Evolutionary conservation across 2,329 filamentous ascomycete genomes (phyloP).

Genomic region (Botrytis pseudocinerea): DNA sequence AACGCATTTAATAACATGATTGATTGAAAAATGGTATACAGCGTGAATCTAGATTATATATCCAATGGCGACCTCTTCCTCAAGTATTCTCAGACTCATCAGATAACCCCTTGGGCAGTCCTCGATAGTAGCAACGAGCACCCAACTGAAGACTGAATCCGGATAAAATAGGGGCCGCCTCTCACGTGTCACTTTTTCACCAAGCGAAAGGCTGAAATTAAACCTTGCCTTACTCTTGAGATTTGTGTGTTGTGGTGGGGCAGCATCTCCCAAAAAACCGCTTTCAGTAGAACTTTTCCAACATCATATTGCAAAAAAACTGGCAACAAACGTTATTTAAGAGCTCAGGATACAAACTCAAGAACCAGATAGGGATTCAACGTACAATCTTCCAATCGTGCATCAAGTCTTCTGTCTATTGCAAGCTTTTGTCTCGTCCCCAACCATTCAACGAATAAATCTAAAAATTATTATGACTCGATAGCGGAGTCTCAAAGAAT

Average conservation of each 20-base stretch:
- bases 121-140: neutral
- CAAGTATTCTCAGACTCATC: neutral
- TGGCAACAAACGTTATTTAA: neutral
- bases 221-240: conserved; percentile 14
- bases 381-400: neutral
- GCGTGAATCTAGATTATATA: neutral
- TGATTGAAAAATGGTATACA: neutral
- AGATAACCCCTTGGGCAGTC: too few species aligned
- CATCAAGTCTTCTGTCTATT: neutral
- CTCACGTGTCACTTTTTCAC: neutral
- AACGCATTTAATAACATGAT: neutral
- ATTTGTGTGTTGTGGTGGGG: conserved; percentile 22
- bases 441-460: conserved; percentile 26
- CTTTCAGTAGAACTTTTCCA: conserved; percentile 23
- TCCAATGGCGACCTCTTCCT: neutral
- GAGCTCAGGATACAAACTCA: conserved; percentile 3
- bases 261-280: conserved; percentile 8
- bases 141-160: neutral
- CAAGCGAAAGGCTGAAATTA: conserved; percentile 22
- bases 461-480: conserved; percentile 32
- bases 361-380: neutral
- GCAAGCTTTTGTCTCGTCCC: conserved; percentile 23
- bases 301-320: neutral
- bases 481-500: conserved; percentile 36
- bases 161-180: conserved; percentile 16